Base-by-base conservation (phyloP, 495 filamentous ascomycete genomes). In the Cudoniella acicularis region DNA sequence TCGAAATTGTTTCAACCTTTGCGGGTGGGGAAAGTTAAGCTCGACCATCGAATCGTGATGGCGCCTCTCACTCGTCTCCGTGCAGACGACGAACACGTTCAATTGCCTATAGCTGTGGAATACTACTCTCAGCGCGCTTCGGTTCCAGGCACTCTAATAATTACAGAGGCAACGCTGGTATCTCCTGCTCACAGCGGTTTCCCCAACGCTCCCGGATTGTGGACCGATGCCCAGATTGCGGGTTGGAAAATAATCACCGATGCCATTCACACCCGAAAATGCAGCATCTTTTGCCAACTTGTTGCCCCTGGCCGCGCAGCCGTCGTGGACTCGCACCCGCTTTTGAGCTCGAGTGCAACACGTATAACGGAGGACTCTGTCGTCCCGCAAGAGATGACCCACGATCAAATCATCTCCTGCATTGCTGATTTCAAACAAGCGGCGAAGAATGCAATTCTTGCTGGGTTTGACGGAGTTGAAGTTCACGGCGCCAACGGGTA, bases 401-500 rank as follows among this genome's bases (percentile, higher is more conserved):
- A 36, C 30, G 30, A 36, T 36, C 30, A 36, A 36, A 36, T 36
- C 30, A 36, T 36, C 30, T 36, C 30, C 30, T 36, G 30, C 30
- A 36, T 36, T 36, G 4, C 30, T 36, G 30, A 36, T 61, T 88
- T 83, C 51, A 83, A 75, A 8, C 59, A 73, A 17, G 87, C 85
- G 16, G 82, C 87, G 2, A 69, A 74, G 54, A 84, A 82, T 54
- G 85, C 86, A 3, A 73, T 89, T 13, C 72, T 71, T 10, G 87
- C 87, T 1, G 88, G 87, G 9, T 91, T 90, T 56, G 88, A 90
- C 61, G 87, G 85, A 23, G 85, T 91, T 6, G 88, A 91, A 72
- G 72, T 90, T 52, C 86, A 90, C 65, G 84, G 72, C 27, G 84
- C 85, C 3, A 90, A 91, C 61, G 88, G 87, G 9, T 89, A 89